A percentile compares a stretch with the other conserved stretches of the same genome.
Evolutionary conservation across 345 rosid genomes (phyloP).

Genomic region (Mallotus nudiflorus): DNA sequence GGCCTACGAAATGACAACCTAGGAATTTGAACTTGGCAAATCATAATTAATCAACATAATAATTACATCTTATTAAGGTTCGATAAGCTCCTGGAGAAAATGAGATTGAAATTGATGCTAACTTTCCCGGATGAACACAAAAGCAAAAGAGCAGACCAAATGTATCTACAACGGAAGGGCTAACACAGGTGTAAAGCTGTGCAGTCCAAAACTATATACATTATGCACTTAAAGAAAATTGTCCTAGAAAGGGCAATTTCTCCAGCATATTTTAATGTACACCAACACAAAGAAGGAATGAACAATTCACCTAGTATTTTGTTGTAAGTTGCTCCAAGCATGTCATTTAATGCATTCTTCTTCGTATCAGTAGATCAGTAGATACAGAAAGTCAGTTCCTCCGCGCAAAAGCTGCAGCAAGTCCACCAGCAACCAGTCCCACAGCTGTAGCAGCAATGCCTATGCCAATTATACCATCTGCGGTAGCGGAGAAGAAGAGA

Average conservation of each 20-base stretch:
- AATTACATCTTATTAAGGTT: too few relatives aligned
- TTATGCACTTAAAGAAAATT: not conserved
- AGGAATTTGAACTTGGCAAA: too few relatives aligned
- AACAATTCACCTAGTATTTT: not conserved
- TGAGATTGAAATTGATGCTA: too few relatives aligned
- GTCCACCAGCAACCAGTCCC: constrained; percentile 76
- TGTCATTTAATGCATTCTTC: not conserved
- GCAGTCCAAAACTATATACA: not conserved
- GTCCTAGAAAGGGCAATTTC: not conserved
- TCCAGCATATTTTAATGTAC: not conserved
- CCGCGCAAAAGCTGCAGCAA: constrained; percentile 76
- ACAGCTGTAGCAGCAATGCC: constrained; percentile 78
- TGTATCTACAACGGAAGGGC: too few relatives aligned
- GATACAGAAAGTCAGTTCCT: constrained; percentile 42
- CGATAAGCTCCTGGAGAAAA: too few relatives aligned
- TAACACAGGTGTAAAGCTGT: not conserved
- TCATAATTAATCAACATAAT: too few relatives aligned
- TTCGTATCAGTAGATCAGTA: not conserved
- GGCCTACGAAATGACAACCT: too few relatives aligned
- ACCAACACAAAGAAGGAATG: too few relatives aligned
- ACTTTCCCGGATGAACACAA: too few relatives aligned
- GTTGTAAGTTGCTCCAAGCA: not conserved
- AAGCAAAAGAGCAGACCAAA: not conserved
- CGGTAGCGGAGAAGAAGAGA: constrained; percentile 6
- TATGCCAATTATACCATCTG: constrained; percentile 87